Evolutionary conservation across 495 filamentous ascomycete species (phyloP), one percentile per base, ranked within the genome.

Genomic region (Neohortaea acidophila): DNA sequence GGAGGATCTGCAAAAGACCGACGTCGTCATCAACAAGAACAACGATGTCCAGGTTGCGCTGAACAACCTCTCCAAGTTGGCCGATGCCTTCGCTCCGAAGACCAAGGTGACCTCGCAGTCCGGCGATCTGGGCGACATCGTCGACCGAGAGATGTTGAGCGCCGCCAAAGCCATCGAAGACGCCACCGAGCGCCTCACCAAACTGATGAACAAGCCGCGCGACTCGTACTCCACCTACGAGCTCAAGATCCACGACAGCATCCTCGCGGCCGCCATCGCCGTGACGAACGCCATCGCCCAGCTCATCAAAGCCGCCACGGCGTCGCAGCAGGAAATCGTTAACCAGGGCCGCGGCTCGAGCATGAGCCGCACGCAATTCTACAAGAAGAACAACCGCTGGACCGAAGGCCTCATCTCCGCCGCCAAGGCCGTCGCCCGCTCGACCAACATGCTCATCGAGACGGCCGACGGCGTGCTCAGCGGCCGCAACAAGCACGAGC

Each of bases 301-400:
- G 56, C 70, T 97, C 35, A 94, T 97, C 70, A 87, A 89, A 61
- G 91, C 89, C 5, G 89, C 89, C 43, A 94, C 91, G 2, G 76
- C 70, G 24, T 86, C 84, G 1, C 89, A 97, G 55, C 78, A 93
- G 55, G 89, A 97, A 60, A 97, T 97, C 53, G 89, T 97, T n/a
- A 76, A 84, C 30, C 82, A 93, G 53, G 89, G 89, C 12, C 77
- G 83, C 10, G 89, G 89, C 38, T 20, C 21, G 1, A 79, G 74
- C 38, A 81, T 83, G 25, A 89, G 84, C 26, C 70, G 74, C 18
- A 86, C 87, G n/a, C 83, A 84, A 24, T 97, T 96, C 67, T 97
- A 97, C 75, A 97, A 97, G 71, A 93, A 93, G 65, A 91, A 94
- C 68, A 83, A 83, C 50, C 76, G 89, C 27, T 97, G 89, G 89